phyloP scores from a whole-genome alignment of 176 grass and related monocot genomes.

The Eleusine indica region DNA sequence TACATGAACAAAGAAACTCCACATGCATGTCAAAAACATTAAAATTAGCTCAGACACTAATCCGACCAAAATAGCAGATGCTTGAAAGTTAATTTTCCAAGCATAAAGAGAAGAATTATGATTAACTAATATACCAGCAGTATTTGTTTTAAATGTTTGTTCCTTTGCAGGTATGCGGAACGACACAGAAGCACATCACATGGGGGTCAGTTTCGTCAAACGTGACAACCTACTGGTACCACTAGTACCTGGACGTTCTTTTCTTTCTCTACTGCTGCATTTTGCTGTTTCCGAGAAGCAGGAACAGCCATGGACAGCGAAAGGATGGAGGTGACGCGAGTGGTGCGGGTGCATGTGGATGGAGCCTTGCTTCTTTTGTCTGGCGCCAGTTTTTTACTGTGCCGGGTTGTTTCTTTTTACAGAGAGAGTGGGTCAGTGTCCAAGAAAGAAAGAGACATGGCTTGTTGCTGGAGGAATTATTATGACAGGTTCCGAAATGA shows the following conservation, averaged over 20 bases:
- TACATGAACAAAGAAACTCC: neutral
- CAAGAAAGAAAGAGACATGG: conserved; percentile 32
- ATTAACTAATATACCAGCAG: no score
- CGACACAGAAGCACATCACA: conserved; percentile 4
- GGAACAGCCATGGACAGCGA: conserved; percentile 30
- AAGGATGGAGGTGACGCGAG: conserved; percentile 44
- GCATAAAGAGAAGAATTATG: neutral
- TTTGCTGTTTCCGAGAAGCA: conserved; percentile 37
- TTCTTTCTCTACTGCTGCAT: conserved; percentile 16
- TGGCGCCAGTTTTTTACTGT: neutral
- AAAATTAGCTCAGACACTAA: neutral
- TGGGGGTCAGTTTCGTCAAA: conserved; percentile 2
- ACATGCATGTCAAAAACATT: no score
- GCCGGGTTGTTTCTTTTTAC: neutral
- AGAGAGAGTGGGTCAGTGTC: neutral
- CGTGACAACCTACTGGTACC: neutral
- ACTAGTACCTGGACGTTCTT: neutral
- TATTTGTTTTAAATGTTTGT: no score
- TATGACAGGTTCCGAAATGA: conserved; percentile 1
- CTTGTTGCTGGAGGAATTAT: conserved; percentile 30
- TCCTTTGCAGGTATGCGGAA: neutral
- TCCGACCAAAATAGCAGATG: neutral
- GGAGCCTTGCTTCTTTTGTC: conserved; percentile 1
- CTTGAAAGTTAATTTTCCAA: neutral
- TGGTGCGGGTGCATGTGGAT: conserved; percentile 26